Percentiles rank a stretch among this genome's conserved stretches.
Evolutionary conservation across 805 yeast genomes (phyloP).

Genomic region (Ogataea paradorogensis): DNA sequence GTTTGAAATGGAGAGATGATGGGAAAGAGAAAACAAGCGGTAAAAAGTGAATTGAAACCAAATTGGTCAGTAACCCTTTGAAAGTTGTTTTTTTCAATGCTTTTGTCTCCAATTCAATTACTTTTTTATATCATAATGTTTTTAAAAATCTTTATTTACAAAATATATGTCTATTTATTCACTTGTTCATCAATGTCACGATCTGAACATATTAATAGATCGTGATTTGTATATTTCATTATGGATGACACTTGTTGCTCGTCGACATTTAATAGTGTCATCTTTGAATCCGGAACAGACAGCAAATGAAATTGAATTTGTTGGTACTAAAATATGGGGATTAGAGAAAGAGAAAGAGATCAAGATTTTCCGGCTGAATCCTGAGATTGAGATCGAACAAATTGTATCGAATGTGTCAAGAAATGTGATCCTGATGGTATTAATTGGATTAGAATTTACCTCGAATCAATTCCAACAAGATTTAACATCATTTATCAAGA

Average conservation of each 20-base stretch:
- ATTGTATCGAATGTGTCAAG: conserved; percentile 3
- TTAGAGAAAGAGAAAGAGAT: conserved; percentile 2
- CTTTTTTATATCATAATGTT: not conserved
- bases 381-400: conserved; percentile 7
- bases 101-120: not conserved
- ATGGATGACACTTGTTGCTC: conserved; percentile 26
- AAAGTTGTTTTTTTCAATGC: too few relatives aligned
- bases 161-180: conserved; percentile 5
- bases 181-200: conserved; percentile 3
- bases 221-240: conserved; percentile 22
- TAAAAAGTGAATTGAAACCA: too few relatives aligned
- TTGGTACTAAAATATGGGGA: conserved; percentile 13
- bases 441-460: conserved; percentile 14
- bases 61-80: too few relatives aligned
- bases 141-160: conserved; percentile 1
- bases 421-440: conserved; percentile 4
- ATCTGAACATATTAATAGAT: conserved; percentile 15
- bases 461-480: conserved; percentile 10
- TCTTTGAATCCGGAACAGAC: conserved; percentile 18
- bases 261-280: conserved; percentile 27
- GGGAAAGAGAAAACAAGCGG: too few relatives aligned
- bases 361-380: not conserved
- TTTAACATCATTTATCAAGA: conserved; percentile 4
- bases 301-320: conserved; percentile 17
- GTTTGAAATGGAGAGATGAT: too few relatives aligned